Evolutionary conservation across 2,329 filamentous ascomycete genomes (phyloP).

Genomic region (Alternaria angustiovoidea): DNA sequence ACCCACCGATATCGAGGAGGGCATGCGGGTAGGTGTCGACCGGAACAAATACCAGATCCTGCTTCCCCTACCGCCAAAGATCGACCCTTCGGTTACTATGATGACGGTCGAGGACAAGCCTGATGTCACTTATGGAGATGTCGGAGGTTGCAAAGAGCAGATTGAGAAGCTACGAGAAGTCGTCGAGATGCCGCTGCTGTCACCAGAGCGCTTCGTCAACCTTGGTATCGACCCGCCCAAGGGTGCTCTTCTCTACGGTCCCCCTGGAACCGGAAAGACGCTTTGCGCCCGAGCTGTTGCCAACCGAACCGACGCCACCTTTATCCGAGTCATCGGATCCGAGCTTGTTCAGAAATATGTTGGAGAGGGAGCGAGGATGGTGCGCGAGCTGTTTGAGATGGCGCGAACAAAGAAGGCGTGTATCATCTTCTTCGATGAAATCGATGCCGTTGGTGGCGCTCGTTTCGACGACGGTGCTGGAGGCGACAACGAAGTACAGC

Average conservation of each 20-base stretch:
- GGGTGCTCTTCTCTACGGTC: conserved; percentile 94
- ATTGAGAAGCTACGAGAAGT: conserved; percentile 99
- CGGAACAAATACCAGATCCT: conserved; percentile 99
- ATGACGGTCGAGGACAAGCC: conserved; percentile 99
- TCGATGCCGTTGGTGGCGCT: conserved; percentile 93
- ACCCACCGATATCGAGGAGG: conserved; percentile 98
- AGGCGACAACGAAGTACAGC: conserved; percentile 96
- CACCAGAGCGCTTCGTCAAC: conserved; percentile 95
- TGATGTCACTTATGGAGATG: conserved; percentile 98
- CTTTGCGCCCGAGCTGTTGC: conserved; percentile 96
- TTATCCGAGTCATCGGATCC: conserved; percentile 97
- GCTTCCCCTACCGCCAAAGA: conserved; percentile 94
- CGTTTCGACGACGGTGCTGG: conserved; percentile 97
- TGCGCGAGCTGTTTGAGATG: conserved; percentile 99
- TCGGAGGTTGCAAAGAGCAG: conserved; percentile 98
- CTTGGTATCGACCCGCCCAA: conserved; percentile 99
- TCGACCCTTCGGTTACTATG: conserved; percentile 99
- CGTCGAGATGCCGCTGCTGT: conserved; percentile 96
- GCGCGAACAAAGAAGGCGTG: conserved; percentile 99
- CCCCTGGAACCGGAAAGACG: conserved; percentile 98
- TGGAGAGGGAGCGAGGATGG: conserved; percentile 97
- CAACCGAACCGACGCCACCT: conserved; percentile 97
- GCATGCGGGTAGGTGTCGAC: conserved; percentile 98
- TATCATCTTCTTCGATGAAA: conserved; percentile 99
- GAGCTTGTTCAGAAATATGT: conserved; percentile 99